Evolutionary conservation across 2,329 filamentous ascomycete species (phyloP).

Genomic region (Xylariaceae sp.): DNA sequence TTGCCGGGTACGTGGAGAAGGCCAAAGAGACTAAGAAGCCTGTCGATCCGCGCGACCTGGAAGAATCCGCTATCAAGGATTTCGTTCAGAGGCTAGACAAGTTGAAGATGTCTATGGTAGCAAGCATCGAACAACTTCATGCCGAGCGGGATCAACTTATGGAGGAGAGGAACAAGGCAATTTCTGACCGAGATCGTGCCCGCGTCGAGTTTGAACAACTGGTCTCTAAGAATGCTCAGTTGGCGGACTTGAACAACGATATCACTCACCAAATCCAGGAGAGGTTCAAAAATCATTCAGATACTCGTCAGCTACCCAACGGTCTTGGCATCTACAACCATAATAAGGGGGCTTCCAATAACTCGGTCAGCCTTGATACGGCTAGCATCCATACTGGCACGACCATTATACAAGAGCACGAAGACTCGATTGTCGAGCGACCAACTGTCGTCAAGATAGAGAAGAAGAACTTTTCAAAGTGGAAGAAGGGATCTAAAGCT

Average conservation of each 20-base stretch:
- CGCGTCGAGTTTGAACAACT: constrained; percentile 94
- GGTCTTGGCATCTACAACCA: constrained; percentile 54
- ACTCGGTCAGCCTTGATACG: constrained; percentile 47
- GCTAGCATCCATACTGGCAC: constrained; percentile 52
- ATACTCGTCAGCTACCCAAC: constrained; percentile 46
- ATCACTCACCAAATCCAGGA: constrained; percentile 91
- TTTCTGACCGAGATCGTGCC: constrained; percentile 83
- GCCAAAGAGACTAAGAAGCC: constrained; percentile 78
- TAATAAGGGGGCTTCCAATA: constrained; percentile 45
- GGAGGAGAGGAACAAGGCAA: constrained; percentile 77
- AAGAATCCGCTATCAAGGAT: constrained; percentile 86
- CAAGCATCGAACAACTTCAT: constrained; percentile 54
- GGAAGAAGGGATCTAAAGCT: constrained; percentile 94
- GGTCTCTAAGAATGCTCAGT: constrained; percentile 87
- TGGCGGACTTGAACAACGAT: constrained; percentile 93
- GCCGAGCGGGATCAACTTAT: constrained; percentile 73
- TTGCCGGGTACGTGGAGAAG: constrained; percentile 80
- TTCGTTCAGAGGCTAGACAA: constrained; percentile 70
- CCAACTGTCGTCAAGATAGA: constrained; percentile 95
- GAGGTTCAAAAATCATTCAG: constrained; percentile 71
- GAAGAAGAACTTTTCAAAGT: constrained; percentile 97
- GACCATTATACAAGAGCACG: constrained; percentile 57
- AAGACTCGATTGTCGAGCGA: constrained; percentile 64
- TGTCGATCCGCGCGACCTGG: constrained; percentile 73
- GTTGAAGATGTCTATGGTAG: constrained; percentile 54